These are phyloP conservation scores for Trametes hirsuta DNA, from an alignment of 1,284 basidiomycete genomes.

Conservation along the genomic window DNA sequence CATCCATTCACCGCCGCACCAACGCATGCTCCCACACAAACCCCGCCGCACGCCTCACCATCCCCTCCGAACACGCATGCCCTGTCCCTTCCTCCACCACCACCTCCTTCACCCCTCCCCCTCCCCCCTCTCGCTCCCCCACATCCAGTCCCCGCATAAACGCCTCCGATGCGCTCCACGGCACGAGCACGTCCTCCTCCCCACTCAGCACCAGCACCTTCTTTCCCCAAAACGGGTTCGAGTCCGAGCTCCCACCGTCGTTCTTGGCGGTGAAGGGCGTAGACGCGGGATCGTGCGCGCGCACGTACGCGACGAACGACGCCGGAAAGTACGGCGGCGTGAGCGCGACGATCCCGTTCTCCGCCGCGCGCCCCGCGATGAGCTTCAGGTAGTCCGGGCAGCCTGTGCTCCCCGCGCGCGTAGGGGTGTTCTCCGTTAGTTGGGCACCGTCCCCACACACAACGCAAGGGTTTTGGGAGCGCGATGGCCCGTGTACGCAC, in stretches of 20 bases:
- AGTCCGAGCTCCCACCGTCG: too few species aligned
- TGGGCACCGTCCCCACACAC: too few species aligned
- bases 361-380: conserved; percentile 60
- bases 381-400: conserved; percentile 76
- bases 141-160: conserved; percentile 58
- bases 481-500: conserved; percentile 29
- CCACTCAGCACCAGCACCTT: conserved; percentile 73
- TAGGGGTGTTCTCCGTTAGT: background rate
- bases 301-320: conserved; percentile 52
- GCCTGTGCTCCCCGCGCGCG: conserved; percentile 11
- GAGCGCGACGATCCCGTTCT: conserved; percentile 42
- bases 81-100: conserved; percentile 51
- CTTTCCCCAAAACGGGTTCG: conserved; percentile 71
- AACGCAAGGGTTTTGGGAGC: too few species aligned
- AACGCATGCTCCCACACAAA: conserved; percentile 44
- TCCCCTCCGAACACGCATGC: conserved; percentile 55
- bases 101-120: conserved; percentile 49
- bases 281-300: conserved; percentile 46
- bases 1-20: too few species aligned
- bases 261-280: conserved; percentile 44
- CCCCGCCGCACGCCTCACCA: conserved; percentile 47
- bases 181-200: conserved; percentile 55
- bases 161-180: conserved; percentile 51
- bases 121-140: conserved; percentile 34
- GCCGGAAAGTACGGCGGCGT: conserved; percentile 64